A percentile compares a stretch with the other conserved stretches of the same genome.
phyloP scores from a whole-genome alignment of 78 protist species.

The Monocercomonoides exilis region DNA sequence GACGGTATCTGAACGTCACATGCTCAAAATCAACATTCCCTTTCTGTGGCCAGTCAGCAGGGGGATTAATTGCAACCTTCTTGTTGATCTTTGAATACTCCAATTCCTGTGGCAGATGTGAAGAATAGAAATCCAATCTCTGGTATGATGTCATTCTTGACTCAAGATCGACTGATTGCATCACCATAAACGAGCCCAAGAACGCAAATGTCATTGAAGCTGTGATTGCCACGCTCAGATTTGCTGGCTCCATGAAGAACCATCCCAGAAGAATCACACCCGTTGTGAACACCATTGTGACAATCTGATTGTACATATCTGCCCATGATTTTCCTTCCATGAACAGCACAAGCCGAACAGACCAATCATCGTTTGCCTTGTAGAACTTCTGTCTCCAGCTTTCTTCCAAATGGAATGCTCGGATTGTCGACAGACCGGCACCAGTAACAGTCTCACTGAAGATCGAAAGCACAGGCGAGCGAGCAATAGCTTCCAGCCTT shows the following conservation, averaged over 20 bases:
- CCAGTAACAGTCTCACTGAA: neutral
- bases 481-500: neutral
- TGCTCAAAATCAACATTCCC: conserved; percentile 4
- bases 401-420: too few relatives aligned
- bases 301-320: neutral
- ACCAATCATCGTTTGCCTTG: too few relatives aligned
- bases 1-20: conserved; percentile 43
- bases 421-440: neutral
- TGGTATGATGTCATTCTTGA: neutral
- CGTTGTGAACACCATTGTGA: neutral
- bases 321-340: neutral
- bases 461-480: neutral
- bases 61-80: neutral
- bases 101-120: neutral
- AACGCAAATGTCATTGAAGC: neutral
- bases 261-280: neutral
- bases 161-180: neutral
- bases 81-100: too few relatives aligned
- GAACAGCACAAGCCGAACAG: neutral
- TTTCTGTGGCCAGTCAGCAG: conserved; percentile 37
- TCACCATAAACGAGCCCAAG: neutral
- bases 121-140: neutral
- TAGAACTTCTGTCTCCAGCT: too few relatives aligned
- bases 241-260: neutral
- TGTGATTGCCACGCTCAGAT: neutral